Evolutionary conservation across 176 grass and related monocot species (phyloP).

Genomic region (Neostapfia colusana): DNA sequence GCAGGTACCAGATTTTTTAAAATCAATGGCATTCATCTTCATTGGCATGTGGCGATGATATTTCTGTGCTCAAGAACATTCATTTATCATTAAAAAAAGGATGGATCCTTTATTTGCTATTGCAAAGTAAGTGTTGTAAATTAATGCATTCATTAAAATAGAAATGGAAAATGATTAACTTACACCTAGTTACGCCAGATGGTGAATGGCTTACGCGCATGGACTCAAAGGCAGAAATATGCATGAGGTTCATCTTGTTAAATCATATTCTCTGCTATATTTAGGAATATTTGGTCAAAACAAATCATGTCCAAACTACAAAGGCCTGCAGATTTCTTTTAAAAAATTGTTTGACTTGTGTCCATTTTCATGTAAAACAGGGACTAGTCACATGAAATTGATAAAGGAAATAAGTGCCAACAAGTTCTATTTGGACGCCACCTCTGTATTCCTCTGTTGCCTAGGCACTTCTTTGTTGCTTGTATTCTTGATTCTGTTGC

Average conservation of each 20-base stretch:
- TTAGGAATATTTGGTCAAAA: neutral
- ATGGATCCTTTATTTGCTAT: too few species aligned
- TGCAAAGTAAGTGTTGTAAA: too few species aligned
- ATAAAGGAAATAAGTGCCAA: neutral
- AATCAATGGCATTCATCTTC: too few species aligned
- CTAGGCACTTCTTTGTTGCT: neutral
- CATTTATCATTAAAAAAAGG: too few species aligned
- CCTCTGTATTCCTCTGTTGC: neutral
- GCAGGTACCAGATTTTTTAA: too few species aligned
- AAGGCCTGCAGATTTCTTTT: neutral
- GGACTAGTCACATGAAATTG: slow-evolving; percentile 4
- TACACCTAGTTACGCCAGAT: neutral
- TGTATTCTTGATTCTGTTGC: too few species aligned
- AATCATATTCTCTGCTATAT: neutral
- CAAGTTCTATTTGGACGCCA: neutral
- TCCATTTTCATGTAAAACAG: neutral
- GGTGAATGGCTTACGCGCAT: neutral
- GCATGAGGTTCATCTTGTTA: neutral
- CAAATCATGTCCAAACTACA: neutral
- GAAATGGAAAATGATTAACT: neutral
- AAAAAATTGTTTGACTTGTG: neutral
- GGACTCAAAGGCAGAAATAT: neutral
- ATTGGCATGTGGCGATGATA: too few species aligned
- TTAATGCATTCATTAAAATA: neutral
- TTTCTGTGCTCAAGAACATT: too few species aligned